Evolutionary conservation across 768 basidiomycete species (phyloP), one percentile per base, ranked within the genome.

Genomic region (Butyriboletus loyo): DNA sequence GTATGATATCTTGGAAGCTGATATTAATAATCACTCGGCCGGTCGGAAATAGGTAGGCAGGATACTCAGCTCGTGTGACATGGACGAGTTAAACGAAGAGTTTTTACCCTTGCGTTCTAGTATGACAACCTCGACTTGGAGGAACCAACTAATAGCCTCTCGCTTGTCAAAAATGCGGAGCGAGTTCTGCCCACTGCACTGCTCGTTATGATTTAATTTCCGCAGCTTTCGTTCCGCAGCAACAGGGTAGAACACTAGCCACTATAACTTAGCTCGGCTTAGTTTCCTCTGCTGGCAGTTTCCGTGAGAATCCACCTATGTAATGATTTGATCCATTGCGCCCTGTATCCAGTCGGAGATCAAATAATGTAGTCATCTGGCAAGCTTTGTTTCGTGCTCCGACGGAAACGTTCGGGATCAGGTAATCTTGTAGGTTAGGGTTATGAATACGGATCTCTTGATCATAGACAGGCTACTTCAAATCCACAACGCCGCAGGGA

Each of bases 371-470:
- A 3, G 10, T 22, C 35, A n/a, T n/a, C 5, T 8, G 8, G 36
- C 6, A 13, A 21, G 13, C 7, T 5, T 25, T 38, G 7, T 43
- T 42, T 53, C 17, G 5, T 19, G 24, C 34, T 17, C 54, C 54
- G 54, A 56, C 44, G 41, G 42, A 25, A 44, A 21, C 11, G 22
- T 25, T 21, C 34, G 40, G 36, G 54, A 55, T 24, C 35, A 17
- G 4, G 28, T 24, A 17, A 32, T 38, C 24, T 15, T 25, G 21
- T 44, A 34, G 43, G 50, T 53, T 45, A 42, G 43, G 50, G 50
- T 53, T 53, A 35, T 28, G 22, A 50, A 28, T 25, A 9, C 24
- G 35, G 17, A 52, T 43, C 34, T 32, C 21, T 45, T 27, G 27
- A 51, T 40, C 50, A 30, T n/a, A n/a, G n/a, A n/a, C n/a, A n/a